Evolutionary conservation across 2,329 filamentous ascomycete species (phyloP).

Genomic region (Teratosphaeriaceae sp.): DNA sequence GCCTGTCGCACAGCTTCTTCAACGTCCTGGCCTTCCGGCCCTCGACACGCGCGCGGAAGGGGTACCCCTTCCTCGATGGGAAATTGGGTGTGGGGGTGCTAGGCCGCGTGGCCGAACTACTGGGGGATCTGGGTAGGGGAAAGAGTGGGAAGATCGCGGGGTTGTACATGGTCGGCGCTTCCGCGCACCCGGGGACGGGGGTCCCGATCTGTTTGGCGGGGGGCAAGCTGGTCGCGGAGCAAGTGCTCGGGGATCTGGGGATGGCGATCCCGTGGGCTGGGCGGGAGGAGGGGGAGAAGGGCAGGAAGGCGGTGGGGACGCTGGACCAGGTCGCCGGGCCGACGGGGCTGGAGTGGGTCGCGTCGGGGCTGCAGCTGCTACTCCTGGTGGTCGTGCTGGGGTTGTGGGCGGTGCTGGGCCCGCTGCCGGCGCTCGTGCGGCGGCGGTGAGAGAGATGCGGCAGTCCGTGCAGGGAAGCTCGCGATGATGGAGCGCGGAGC

Average conservation of each 20-base stretch:
- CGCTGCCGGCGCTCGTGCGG: too few species aligned
- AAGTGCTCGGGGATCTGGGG: slow-evolving; percentile 40
- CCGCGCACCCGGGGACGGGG: slow-evolving; percentile 68
- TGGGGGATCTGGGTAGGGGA: slow-evolving; percentile 19
- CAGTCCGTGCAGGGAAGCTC: too few species aligned
- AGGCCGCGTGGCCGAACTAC: slow-evolving; percentile 18
- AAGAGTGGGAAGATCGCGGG: slow-evolving; percentile 35
- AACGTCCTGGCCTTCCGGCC: slow-evolving; percentile 64
- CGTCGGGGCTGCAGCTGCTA: slow-evolving; percentile 16
- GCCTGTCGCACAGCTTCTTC: slow-evolving; percentile 66
- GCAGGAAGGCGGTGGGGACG: slow-evolving; percentile 9
- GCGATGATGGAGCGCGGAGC: too few species aligned
- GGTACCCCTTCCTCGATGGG: slow-evolving; percentile 32
- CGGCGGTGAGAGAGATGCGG: too few species aligned
- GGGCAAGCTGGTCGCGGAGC: slow-evolving; percentile 54
- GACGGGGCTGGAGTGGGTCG: slow-evolving; percentile 22
- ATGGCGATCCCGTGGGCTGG: slow-evolving; percentile 36
- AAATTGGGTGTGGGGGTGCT: slow-evolving; percentile 17
- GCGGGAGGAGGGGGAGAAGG: slow-evolving; percentile 8
- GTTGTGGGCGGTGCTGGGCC: slow-evolving; percentile 9
- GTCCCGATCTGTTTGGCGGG: slow-evolving; percentile 68
- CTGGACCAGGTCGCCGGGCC: slow-evolving; percentile 25
- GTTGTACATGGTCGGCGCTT: slow-evolving; percentile 67
- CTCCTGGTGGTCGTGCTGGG: slow-evolving; percentile 13
- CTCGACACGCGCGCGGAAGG: slow-evolving; percentile 50